Evolutionary conservation across 1,139 yeast genomes (phyloP), one percentile per base, ranked within the genome.

Genomic region (Sugiyamaella novakii): DNA sequence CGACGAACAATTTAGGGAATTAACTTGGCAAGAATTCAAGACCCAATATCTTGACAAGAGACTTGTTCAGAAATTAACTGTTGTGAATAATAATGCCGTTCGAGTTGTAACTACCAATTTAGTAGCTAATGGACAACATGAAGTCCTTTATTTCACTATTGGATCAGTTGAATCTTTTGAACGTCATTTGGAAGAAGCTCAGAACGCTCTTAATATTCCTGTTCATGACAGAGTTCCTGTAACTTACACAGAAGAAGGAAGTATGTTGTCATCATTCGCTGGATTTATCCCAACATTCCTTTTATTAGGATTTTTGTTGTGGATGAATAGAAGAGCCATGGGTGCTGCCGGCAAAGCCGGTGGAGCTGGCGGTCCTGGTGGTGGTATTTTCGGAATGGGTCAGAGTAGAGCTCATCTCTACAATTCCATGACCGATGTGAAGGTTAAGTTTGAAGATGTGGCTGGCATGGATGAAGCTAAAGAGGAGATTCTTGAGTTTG

Each of bases 401-500:
- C 87, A 87, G 64, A 83, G 92, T 38, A 85, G 84, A 47, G 98
- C 98, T 30, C 89, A 91, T 69, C 78, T 86, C 57, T 92, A 89
- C 72, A 91, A 92, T 67, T 89, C 87, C 64, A 96, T 89, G 64
- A 83, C 95, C 5, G 95, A 91, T 54, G 84, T 92, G 52, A 88
- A 88, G 63, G 84, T 87, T 45, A 81, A 83, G 61, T 92, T 94
- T 67, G 81, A 84, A 61, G 98, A 94, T 68, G 98, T 92, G 49
- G 98, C 98, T 1, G 98, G 98, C 29, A 86, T 91, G 80, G 84
- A 84, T 52, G 98, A 92, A 70, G 97, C 98, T n/a, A 92, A 92
- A 68, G 91, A 84, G 62, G 98, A 92, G 70, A 92, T 92, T 50
- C 87, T 89, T 95, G 98, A 92, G 67, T 92, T 92, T 74, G 98